Percentiles rank a stretch among this genome's conserved stretches.
Conservation (phyloP, 495 filamentous ascomycete genomes). For the Tuber umbilicatum region DNA sequence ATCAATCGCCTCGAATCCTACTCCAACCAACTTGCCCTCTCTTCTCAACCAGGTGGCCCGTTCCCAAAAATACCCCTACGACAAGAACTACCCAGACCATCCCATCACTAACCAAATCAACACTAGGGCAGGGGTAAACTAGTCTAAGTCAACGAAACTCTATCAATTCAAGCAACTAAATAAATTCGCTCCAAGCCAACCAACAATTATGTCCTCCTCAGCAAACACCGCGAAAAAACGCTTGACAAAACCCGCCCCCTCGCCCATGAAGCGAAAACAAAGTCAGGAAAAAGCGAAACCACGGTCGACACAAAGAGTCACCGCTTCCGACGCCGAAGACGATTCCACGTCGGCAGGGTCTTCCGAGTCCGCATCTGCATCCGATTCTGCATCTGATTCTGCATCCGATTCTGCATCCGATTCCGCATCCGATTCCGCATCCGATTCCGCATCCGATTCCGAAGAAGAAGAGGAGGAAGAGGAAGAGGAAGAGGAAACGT, state of each 20-base stretch:
- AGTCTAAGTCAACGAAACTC: background rate
- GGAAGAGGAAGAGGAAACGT: background rate
- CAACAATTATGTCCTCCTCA: slow-evolving; percentile 1
- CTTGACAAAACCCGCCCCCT: background rate
- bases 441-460: background rate
- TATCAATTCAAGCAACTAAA: background rate
- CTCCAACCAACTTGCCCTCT: background rate
- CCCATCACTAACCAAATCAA: background rate
- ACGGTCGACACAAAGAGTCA: background rate
- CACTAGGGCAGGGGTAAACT: background rate
- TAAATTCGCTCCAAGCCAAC: background rate
- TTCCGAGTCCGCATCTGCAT: background rate
- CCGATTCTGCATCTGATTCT: background rate
- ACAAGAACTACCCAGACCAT: background rate
- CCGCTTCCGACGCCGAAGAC: background rate
- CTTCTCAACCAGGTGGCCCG: background rate
- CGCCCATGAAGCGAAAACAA: background rate
- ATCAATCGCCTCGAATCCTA: background rate
- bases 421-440: background rate
- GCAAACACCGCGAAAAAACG: slow-evolving; percentile 3
- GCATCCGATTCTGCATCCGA: background rate
- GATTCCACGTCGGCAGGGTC: background rate
- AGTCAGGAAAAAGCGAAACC: background rate
- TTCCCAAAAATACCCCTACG: background rate
- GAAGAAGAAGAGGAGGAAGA: slow-evolving; percentile 11